Base-by-base conservation (phyloP, 306 rosid genomes). In the Quercus alba region DNA sequence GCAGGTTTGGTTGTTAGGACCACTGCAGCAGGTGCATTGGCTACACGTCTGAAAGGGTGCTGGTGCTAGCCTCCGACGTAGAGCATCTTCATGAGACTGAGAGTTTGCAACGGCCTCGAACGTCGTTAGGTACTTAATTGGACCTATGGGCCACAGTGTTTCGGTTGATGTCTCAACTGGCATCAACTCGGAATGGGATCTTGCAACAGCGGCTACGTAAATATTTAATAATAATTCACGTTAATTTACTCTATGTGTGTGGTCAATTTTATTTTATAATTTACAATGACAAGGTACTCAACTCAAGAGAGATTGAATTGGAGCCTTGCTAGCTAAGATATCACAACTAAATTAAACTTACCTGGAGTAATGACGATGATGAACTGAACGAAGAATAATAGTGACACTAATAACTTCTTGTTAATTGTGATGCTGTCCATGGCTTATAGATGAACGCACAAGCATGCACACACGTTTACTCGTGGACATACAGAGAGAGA, bases 1-100 rank as follows among this genome's bases (percentile, higher is more conserved):
- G 64, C 64, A 58, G 12, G 2, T n/a, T 0, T 13, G 10, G 23
- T 20, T 20, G 31, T 11, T 20, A 10, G 28, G 15, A n/a, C 5
- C 64, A 59, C 5, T 25, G 78, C 85, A 84, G 66, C 83, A 84
- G 78, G 61, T 81, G 68, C 88, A 84, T 26, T 19, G 41, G 74
- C 28, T 49, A 23, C 85, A 84, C 8, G 74, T 77, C 64, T 70
- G 80, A 49, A 74, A 84, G 28, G 88, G 83, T 23, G 46, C 66
- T 72, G 73, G 19, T 38, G 26, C n/a, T 18, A 25, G 46, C 46
- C 46, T 38, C 46, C 46, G 11, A 38, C 46, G 46, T 38, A 38
- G 46, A 38, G 46, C 11, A 38, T 38, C 46, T 38, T 7, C 49
- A 35, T 35, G 28, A 19, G 30, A 51, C 0, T 38, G 11, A 38